A percentile compares a stretch with the other conserved stretches of the same genome.
Evolutionary conservation across 306 rosid species (phyloP).

Genomic region (Prunus campanulata): DNA sequence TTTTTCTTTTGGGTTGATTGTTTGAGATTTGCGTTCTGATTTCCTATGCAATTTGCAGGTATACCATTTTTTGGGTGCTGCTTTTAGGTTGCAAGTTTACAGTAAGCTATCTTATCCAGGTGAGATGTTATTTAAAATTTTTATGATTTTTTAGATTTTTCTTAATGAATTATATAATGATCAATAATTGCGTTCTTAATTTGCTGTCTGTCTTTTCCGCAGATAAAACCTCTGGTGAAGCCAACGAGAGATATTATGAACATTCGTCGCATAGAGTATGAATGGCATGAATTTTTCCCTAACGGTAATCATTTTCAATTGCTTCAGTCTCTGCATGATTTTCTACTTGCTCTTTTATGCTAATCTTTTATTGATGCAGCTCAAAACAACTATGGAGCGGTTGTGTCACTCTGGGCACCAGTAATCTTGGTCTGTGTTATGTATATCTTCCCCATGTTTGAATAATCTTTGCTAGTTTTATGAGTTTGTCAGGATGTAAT

Average conservation of each 20-base stretch:
- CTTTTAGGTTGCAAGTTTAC: slow-evolving; percentile 74
- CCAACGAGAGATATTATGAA: slow-evolving; percentile 90
- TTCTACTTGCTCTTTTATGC: slow-evolving; percentile 24
- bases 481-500: slow-evolving; percentile 15
- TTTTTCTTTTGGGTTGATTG: slow-evolving; percentile 17
- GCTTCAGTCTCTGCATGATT: slow-evolving; percentile 20
- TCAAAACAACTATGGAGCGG: slow-evolving; percentile 66
- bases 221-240: slow-evolving; percentile 85
- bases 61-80: slow-evolving; percentile 90
- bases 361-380: slow-evolving; percentile 53
- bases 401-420: slow-evolving; percentile 82
- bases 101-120: slow-evolving; percentile 83
- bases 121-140: slow-evolving; percentile 22
- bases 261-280: slow-evolving; percentile 58
- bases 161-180: neutral
- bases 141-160: slow-evolving; percentile 10
- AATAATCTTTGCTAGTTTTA: slow-evolving; percentile 23
- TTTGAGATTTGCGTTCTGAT: slow-evolving; percentile 17
- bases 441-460: slow-evolving; percentile 9
- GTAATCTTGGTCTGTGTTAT: slow-evolving; percentile 63
- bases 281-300: slow-evolving; percentile 96
- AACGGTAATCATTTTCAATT: slow-evolving; percentile 41
- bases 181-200: neutral
- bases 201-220: slow-evolving; percentile 21
- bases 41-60: slow-evolving; percentile 52